These are phyloP conservation scores for Rhamnella rubrinervis DNA, from an alignment of 331 rosid species.

Conservation along the genomic window DNA sequence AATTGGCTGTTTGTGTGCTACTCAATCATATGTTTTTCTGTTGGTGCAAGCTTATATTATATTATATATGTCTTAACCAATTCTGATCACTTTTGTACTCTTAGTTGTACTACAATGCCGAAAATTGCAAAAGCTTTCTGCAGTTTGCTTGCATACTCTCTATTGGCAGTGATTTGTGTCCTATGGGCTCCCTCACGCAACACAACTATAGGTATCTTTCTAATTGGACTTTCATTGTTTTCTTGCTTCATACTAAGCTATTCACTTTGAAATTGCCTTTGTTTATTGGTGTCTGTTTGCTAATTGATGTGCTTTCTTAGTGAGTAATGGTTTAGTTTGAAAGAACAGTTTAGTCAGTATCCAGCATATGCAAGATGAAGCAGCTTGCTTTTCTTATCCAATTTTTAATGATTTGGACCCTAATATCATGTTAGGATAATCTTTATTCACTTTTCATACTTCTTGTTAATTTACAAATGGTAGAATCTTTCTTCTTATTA, in stretches of 20 bases:
- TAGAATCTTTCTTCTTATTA: neutral
- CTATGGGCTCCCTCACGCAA: constrained; percentile 97
- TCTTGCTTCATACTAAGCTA: neutral
- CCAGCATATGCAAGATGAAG: no score
- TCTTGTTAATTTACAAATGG: neutral
- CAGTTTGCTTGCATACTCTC: constrained; percentile 68
- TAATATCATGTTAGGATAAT: no score
- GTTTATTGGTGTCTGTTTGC: no score
- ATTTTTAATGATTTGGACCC: no score
- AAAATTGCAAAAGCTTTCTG: constrained; percentile 92
- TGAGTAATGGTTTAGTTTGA: neutral
- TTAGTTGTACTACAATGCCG: constrained; percentile 94
- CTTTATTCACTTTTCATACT: neutral
- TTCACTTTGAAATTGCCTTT: no score
- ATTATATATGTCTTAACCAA: neutral
- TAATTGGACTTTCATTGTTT: neutral
- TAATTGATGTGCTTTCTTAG: neutral
- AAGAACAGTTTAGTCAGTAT: no score
- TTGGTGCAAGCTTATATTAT: no score
- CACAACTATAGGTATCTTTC: constrained; percentile 66
- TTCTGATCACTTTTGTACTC: constrained; percentile 16
- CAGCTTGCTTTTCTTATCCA: no score
- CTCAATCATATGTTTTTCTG: no score
- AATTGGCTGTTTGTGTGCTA: no score
- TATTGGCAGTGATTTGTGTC: constrained; percentile 60